Conservation (phyloP, 2,329 filamentous ascomycete species). For the Alternaria sp. region DNA sequence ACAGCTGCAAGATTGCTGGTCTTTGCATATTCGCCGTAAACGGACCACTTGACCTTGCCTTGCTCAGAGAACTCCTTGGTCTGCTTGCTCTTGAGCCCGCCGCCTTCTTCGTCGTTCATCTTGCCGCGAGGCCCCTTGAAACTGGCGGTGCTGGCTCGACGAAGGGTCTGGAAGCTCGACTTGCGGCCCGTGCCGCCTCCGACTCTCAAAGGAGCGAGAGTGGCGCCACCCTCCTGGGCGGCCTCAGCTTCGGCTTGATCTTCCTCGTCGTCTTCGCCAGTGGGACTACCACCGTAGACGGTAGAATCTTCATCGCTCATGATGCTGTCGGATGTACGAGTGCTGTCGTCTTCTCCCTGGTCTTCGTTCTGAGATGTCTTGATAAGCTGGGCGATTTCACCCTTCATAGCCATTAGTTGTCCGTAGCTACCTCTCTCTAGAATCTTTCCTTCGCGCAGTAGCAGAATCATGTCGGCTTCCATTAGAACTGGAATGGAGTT, state of each 20-base stretch:
- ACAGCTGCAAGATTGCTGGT: constrained; percentile 91
- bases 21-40: constrained; percentile 93
- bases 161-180: constrained; percentile 76
- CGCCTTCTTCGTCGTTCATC: constrained; percentile 81
- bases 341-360: constrained; percentile 51
- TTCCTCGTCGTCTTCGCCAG: constrained; percentile 57
- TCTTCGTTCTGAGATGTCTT: constrained; percentile 70
- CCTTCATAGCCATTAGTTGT: constrained; percentile 92
- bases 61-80: constrained; percentile 88
- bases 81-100: constrained; percentile 77
- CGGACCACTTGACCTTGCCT: constrained; percentile 97
- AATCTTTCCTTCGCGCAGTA: constrained; percentile 82
- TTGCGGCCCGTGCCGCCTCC: constrained; percentile 64
- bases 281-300: constrained; percentile 58
- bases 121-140: constrained; percentile 88
- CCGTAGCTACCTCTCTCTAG: constrained; percentile 89
- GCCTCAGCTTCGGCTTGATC: constrained; percentile 62
- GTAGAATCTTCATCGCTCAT: constrained; percentile 75
- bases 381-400: constrained; percentile 83
- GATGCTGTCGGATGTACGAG: constrained; percentile 57
- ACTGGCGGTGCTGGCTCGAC: constrained; percentile 89
- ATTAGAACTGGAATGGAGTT: constrained; percentile 92
- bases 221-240: constrained; percentile 70
- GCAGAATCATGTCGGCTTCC: constrained; percentile 85
- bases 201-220: constrained; percentile 75